Evolutionary conservation across 129 eudicot species (phyloP).

Genomic region (sunflower (Helianthus annuus)): HanXRQr2.0-SUNRISE NC_035443.2:166174213-166174712

Average conservation of each 20-base stretch:
- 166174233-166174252: slow-evolving; percentile 15
- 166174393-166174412: background rate
- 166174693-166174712: background rate
- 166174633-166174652: background rate
- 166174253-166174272: slow-evolving; percentile 14
- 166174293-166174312: background rate
- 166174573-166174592: background rate
- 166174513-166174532: background rate
- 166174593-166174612: background rate
- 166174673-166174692: background rate
- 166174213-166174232: slow-evolving; percentile 14
- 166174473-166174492: slow-evolving; percentile 3
- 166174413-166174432: background rate
- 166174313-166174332: background rate
- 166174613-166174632: background rate
- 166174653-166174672: background rate
- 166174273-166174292: background rate
- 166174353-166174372: background rate
- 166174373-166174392: background rate
- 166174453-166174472: background rate
- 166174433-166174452: background rate
- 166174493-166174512: background rate
- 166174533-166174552: background rate
- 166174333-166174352: background rate
- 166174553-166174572: background rate